Conservation (phyloP, 305 asterid genomes). For the Salvia sclarea region DNA sequence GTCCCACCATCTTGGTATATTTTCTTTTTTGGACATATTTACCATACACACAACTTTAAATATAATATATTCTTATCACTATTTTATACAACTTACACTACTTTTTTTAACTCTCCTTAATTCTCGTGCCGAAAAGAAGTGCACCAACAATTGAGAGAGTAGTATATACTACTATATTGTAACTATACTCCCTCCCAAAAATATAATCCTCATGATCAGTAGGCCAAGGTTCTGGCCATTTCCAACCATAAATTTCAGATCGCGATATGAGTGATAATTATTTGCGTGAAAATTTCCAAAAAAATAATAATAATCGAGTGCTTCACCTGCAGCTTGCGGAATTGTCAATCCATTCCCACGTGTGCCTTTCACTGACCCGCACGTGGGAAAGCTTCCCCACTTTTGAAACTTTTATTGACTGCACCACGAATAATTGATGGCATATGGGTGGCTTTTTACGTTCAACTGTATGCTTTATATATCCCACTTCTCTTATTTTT, state of each 20-base stretch:
- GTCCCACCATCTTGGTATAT: too few species aligned
- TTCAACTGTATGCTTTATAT: not conserved
- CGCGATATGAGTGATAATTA: not conserved
- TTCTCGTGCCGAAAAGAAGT: too few species aligned
- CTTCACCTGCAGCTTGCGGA: not conserved
- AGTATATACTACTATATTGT: too few species aligned
- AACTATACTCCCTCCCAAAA: not conserved
- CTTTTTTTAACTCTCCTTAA: too few species aligned
- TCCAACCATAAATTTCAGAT: slow-evolving; percentile 6
- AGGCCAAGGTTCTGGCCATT: slow-evolving; percentile 2
- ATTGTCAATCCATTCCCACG: slow-evolving; percentile 11
- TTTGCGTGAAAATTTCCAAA: not conserved
- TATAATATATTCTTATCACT: too few species aligned
- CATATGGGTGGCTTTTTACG: not conserved
- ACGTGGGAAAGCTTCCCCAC: slow-evolving; percentile 34
- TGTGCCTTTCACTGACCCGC: slow-evolving; percentile 26
- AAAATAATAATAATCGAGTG: not conserved
- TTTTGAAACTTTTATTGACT: slow-evolving; percentile 15
- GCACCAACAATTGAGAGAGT: too few species aligned
- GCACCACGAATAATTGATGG: slow-evolving; percentile 23
- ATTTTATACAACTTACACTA: too few species aligned
- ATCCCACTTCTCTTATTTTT: too few species aligned
- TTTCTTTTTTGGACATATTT: too few species aligned
- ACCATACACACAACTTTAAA: too few species aligned
- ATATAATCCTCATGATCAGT: not conserved